These are phyloP conservation scores for Boletus subcaerulescens DNA, from an alignment of 768 basidiomycete genomes.

Conservation along the genomic window DNA sequence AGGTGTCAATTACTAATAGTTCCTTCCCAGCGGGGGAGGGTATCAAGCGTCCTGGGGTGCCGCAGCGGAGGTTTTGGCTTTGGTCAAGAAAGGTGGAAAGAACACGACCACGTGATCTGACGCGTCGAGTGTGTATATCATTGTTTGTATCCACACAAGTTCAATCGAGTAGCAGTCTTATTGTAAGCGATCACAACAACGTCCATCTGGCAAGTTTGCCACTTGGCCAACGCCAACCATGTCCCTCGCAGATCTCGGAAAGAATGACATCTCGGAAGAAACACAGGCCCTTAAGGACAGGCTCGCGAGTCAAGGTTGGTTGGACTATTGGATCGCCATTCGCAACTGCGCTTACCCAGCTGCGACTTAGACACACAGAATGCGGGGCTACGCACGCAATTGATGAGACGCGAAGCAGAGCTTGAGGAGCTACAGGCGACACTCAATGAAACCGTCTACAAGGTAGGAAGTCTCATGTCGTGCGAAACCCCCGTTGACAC, in stretches of 20 bases:
- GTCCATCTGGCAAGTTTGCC: conserved; percentile 14
- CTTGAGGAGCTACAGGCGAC: conserved; percentile 33
- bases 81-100: conserved; percentile 18
- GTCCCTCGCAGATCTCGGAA: conserved; percentile 39
- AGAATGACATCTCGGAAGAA: conserved; percentile 39
- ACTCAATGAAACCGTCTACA: conserved; percentile 36
- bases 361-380: conserved; percentile 33
- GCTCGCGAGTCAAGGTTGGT: conserved; percentile 36
- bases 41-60: conserved; percentile 44
- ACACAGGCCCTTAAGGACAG: conserved; percentile 35
- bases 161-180: not conserved
- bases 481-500: conserved; percentile 5
- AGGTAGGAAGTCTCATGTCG: conserved; percentile 26
- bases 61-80: conserved; percentile 37
- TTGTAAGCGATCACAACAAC: conserved; percentile 5
- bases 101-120: conserved; percentile 33
- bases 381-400: conserved; percentile 32
- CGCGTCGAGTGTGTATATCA: conserved; percentile 27
- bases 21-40: conserved; percentile 31
- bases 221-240: conserved; percentile 24
- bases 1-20: conserved; percentile 7
- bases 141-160: conserved; percentile 25
- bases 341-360: conserved; percentile 4
- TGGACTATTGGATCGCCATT: not conserved
- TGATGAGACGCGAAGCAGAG: conserved; percentile 38